Conservation (phyloP, 2,329 filamentous ascomycete genomes). For the Colletotrichum simmondsii region DNA sequence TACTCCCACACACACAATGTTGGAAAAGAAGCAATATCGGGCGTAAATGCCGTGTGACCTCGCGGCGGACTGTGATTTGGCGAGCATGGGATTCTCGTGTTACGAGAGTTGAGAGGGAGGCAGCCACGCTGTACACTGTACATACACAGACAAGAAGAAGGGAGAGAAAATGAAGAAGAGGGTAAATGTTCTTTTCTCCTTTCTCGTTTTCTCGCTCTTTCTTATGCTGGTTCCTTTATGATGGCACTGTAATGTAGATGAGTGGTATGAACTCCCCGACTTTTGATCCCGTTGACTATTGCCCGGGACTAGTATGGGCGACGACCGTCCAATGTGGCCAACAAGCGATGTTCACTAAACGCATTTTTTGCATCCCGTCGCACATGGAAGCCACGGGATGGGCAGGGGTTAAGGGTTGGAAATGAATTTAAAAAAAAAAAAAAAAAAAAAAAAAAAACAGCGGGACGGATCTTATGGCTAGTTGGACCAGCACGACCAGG, state of each 20-base stretch:
- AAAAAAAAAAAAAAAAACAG: background rate
- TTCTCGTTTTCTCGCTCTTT: background rate
- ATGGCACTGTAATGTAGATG: background rate
- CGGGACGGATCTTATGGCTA: background rate
- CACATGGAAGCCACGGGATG: background rate
- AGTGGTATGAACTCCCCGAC: too few relatives aligned
- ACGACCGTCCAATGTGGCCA: too few relatives aligned
- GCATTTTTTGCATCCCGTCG: background rate
- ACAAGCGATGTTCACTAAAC: background rate
- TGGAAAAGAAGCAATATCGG: background rate
- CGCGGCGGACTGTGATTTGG: background rate
- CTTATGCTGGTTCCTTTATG: background rate
- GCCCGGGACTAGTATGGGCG: too few relatives aligned
- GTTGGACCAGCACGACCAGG: background rate
- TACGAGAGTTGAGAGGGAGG: background rate
- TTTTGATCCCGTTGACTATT: background rate
- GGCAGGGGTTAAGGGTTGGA: background rate
- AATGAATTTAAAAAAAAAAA: background rate
- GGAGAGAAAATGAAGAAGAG: background rate
- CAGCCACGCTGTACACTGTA: too few relatives aligned
- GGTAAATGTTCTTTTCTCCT: background rate
- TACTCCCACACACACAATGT: background rate
- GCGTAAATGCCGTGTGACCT: background rate
- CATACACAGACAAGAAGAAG: background rate
- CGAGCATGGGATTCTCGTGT: background rate